Conservation (phyloP, 23 red algal species). For the Gracilaria gracilis region DNA sequence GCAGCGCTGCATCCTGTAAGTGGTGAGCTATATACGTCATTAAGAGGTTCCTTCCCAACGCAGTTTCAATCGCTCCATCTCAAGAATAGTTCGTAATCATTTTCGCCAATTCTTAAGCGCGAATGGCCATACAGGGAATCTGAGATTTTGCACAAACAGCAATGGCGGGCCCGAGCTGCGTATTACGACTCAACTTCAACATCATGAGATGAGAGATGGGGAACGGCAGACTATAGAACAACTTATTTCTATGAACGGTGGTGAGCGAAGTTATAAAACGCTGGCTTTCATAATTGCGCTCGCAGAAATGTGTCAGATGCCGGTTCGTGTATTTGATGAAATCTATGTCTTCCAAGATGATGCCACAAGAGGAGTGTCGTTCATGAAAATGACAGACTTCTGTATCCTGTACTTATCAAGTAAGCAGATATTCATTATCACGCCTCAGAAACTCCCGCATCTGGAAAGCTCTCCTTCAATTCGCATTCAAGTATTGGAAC, state of each 20-base stretch:
- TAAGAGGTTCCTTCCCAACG: conserved; percentile 31
- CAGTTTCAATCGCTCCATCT: conserved; percentile 74
- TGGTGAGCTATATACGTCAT: conserved; percentile 77
- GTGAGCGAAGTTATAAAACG: conserved; percentile 90
- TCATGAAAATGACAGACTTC: conserved; percentile 83
- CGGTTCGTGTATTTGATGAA: conserved; percentile 95
- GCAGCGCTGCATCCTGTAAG: conserved; percentile 44
- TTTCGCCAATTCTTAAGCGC: conserved; percentile 82
- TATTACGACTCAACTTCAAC: conserved; percentile 71
- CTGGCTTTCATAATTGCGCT: conserved; percentile 90
- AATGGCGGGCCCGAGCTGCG: conserved; percentile 57
- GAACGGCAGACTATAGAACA: conserved; percentile 68
- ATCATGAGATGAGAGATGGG: conserved; percentile 81
- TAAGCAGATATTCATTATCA: conserved; percentile 94
- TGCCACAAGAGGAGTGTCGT: conserved; percentile 78
- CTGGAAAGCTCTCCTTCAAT: conserved; percentile 31
- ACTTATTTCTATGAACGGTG: conserved; percentile 79
- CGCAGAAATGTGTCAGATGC: conserved; percentile 86
- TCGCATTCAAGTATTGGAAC: conserved; percentile 41
- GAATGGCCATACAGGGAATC: conserved; percentile 78
- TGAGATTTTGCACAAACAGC: conserved; percentile 65
- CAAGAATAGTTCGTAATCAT: conserved; percentile 59
- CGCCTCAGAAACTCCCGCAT: conserved; percentile 76
- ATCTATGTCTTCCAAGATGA: conserved; percentile 98
- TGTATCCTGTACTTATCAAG: conserved; percentile 55